phyloP scores from a whole-genome alignment of 176 grass and related monocot species.

The Paspalum vaginatum region DNA sequence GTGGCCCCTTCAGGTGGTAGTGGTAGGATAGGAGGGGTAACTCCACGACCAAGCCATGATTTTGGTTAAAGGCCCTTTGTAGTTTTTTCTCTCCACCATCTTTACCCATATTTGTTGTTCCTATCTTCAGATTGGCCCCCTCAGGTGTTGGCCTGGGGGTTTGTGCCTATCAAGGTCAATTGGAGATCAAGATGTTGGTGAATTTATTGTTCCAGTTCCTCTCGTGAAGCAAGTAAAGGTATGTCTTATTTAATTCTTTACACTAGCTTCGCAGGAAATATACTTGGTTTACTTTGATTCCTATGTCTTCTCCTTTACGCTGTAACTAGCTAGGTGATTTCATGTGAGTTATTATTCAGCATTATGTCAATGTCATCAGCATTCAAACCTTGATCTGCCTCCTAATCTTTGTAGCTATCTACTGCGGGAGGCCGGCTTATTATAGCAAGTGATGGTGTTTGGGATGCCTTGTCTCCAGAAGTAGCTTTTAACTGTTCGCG shows the following conservation, averaged over 20 bases:
- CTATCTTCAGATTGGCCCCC: constrained; percentile 79
- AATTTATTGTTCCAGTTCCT: constrained; percentile 97
- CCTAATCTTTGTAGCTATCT: constrained; percentile 65
- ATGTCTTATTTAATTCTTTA: constrained; percentile 15
- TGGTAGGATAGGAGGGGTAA: constrained; percentile 32
- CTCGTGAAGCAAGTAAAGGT: constrained; percentile 98
- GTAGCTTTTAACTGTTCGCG: constrained; percentile 70
- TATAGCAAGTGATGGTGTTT: constrained; percentile 96
- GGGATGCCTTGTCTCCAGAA: constrained; percentile 86
- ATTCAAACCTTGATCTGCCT: constrained; percentile 32
- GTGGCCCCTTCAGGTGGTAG: constrained; percentile 38
- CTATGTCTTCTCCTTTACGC: background rate
- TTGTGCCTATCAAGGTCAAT: constrained; percentile 98
- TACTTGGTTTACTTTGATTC: constrained; percentile 17
- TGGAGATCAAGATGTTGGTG: constrained; percentile 91
- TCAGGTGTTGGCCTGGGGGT: constrained; percentile 97
- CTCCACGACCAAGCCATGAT: constrained; percentile 4
- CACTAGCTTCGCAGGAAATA: background rate
- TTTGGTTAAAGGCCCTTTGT: constrained; percentile 1
- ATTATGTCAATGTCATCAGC: constrained; percentile 23
- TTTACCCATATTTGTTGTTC: constrained; percentile 28
- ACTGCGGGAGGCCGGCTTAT: constrained; percentile 76
- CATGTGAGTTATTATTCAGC: constrained; percentile 9
- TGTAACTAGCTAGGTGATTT: constrained; percentile 20
- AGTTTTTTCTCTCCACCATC: constrained; percentile 16